Percentiles rank a stretch among this genome's conserved stretches.
phyloP scores from a whole-genome alignment of 2,329 filamentous ascomycete genomes.

The Nigrograna mackinnonii region DNA sequence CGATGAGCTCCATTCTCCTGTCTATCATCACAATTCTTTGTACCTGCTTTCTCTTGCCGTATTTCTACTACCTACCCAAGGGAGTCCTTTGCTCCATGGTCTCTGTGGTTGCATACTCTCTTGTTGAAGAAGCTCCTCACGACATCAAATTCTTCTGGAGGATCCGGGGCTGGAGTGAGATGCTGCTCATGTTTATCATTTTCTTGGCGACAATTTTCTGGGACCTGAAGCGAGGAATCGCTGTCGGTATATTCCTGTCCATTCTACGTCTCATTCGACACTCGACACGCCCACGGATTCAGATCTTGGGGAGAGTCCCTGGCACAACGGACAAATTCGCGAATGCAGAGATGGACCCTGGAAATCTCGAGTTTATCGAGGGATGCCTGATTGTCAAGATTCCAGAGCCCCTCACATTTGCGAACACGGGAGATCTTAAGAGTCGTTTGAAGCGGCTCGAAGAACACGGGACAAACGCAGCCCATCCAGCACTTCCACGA shows the following conservation, averaged over 20 bases:
- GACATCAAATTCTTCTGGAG: conserved; percentile 88
- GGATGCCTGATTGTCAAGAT: conserved; percentile 97
- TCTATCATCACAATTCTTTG: conserved; percentile 81
- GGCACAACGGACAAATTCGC: conserved; percentile 79
- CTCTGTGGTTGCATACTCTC: conserved; percentile 88
- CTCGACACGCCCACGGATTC: conserved; percentile 88
- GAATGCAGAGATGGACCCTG: conserved; percentile 75
- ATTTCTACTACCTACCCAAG: conserved; percentile 97
- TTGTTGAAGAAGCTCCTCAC: conserved; percentile 93
- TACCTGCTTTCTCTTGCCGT: conserved; percentile 81
- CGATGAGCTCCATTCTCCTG: conserved; percentile 89
- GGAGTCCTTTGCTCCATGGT: conserved; percentile 93
- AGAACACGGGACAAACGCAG: conserved; percentile 81
- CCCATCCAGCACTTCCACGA: conserved; percentile 85
- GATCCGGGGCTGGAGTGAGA: conserved; percentile 84
- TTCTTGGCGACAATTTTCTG: conserved; percentile 93
- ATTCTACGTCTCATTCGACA: conserved; percentile 88
- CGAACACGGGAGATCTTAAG: conserved; percentile 92
- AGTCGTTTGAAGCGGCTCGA: conserved; percentile 81
- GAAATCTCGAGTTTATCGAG: conserved; percentile 83
- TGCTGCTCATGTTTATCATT: conserved; percentile 86
- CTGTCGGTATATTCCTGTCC: conserved; percentile 88
- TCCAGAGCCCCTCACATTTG: conserved; percentile 93
- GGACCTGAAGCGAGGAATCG: conserved; percentile 90
- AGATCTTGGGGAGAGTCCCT: conserved; percentile 88